Evolutionary conservation across 768 basidiomycete genomes (phyloP), one percentile per base, ranked within the genome.

Genomic region (Filobasidium wieringae): DNA sequence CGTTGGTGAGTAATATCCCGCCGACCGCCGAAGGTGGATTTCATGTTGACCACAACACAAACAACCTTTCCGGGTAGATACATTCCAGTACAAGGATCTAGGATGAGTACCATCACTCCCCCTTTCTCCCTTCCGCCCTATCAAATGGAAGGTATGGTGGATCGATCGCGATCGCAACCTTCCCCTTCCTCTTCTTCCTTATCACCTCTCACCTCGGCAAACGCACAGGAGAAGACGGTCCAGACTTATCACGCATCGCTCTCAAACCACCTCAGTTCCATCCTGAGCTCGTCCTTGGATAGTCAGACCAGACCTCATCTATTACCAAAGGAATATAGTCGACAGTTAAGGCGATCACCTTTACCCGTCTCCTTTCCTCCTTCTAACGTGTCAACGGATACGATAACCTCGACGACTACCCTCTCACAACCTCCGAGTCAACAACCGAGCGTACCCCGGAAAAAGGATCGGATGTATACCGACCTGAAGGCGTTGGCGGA

Each of bases 201-300:
- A n/a, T 37, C 36, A 37, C n/a, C 36, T n/a, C 36, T 37, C 36
- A n/a, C 9, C 36, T 37, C n/a, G 36, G 36, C 36, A 37, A 40
- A 19, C 22, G n/a, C n/a, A 47, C 29, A 19, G 4, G 22, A 22
- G 12, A 9, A 9, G 15, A 27, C 5, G 5, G 24, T 39, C 19
- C 7, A 54, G n/a, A 7, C 53, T 30, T 54, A 54, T 27, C 53
- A 54, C 24, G 53, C 53, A 22, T 39, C 24, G 4, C 36, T 54
- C 29, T 27, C 34, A 2, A 39, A 34, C 14, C 53, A 54, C 53
- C 32, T 54, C 29, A 7, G 7, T 7, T 15, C 17, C 53, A 36
- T 54, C 53, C 37, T 54, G 15, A 17, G 22, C 22, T 19, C 29
- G 7, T 47, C 43, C 36, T 37, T 9, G 11, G 36, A 24, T 19